A percentile compares a stretch with the other conserved stretches of the same genome.
These are phyloP conservation scores for Rhodamnia argentea DNA, from an alignment of 345 rosid genomes.

Conservation along the genomic window DNA sequence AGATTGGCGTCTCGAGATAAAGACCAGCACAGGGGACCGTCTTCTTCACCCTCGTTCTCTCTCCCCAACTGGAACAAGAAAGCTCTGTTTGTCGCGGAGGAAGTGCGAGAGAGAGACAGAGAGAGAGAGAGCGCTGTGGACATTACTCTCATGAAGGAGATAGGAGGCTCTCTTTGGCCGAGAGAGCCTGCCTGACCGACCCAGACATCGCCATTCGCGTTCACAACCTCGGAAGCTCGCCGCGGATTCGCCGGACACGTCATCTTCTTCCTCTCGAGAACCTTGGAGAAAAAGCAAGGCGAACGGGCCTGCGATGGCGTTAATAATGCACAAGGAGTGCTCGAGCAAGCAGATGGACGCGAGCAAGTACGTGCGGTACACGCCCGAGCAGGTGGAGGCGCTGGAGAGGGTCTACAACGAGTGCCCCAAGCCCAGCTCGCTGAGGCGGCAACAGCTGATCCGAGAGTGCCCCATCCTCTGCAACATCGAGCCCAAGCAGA, in stretches of 20 bases:
- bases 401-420: conserved; percentile 66
- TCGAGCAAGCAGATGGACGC: conserved; percentile 38
- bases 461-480: conserved; percentile 60
- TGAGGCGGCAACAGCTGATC: conserved; percentile 64
- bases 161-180: conserved; percentile 45
- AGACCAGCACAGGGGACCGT: conserved; percentile 8
- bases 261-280: not conserved
- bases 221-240: not conserved
- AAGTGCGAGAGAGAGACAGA: not conserved
- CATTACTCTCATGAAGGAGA: conserved; percentile 26
- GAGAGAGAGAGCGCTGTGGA: not conserved
- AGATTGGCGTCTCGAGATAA: conserved; percentile 34
- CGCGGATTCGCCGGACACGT: not conserved
- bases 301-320: conserved; percentile 17
- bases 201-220: not conserved
- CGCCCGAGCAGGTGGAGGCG: conserved; percentile 77
- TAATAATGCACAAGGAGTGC: conserved; percentile 26
- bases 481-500: conserved; percentile 62
- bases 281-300: not conserved
- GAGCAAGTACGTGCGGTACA: conserved; percentile 63
- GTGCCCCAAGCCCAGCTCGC: conserved; percentile 75
- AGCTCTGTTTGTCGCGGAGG: not conserved
- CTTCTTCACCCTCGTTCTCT: not conserved
- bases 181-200: conserved; percentile 29
- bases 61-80: not conserved